phyloP scores from a whole-genome alignment of 2,329 filamentous ascomycete species.

The Scedosporium apiospermum region DNA sequence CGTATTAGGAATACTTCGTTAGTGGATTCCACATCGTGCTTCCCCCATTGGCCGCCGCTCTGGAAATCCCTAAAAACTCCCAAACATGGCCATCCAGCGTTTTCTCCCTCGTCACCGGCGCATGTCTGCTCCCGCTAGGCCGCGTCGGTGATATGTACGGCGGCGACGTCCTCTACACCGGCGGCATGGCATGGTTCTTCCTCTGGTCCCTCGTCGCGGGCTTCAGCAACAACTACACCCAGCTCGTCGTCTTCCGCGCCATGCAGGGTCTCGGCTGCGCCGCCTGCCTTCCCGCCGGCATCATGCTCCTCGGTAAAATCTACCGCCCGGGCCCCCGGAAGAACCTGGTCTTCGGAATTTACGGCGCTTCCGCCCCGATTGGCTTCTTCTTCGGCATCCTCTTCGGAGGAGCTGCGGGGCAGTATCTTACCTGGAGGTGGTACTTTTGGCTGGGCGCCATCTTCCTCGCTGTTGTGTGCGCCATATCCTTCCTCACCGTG shows the following conservation, averaged over 20 bases:
- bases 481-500: constrained; percentile 31
- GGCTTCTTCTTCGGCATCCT: constrained; percentile 59
- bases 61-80: constrained; percentile 53
- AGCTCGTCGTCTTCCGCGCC: constrained; percentile 66
- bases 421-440: constrained; percentile 55
- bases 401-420: constrained; percentile 50
- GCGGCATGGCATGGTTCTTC: constrained; percentile 53
- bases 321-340: constrained; percentile 64
- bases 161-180: constrained; percentile 49
- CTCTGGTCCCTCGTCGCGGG: constrained; percentile 62
- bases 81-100: constrained; percentile 57
- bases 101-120: constrained; percentile 47
- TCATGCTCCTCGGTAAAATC: constrained; percentile 58
- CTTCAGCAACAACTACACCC: constrained; percentile 56
- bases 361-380: constrained; percentile 46
- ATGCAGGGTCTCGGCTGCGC: constrained; percentile 66
- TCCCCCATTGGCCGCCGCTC: constrained; percentile 50
- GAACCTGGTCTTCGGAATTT: constrained; percentile 54
- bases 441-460: constrained; percentile 58
- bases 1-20: constrained; percentile 11
- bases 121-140: constrained; percentile 54
- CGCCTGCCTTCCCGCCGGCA: constrained; percentile 60
- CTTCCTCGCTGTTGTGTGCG: constrained; percentile 33
- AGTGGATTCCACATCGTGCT: constrained; percentile 35
- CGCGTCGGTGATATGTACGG: constrained; percentile 54